Conservation (phyloP, 2,329 filamentous ascomycete species). For the Sporothrix humicola region DNA sequence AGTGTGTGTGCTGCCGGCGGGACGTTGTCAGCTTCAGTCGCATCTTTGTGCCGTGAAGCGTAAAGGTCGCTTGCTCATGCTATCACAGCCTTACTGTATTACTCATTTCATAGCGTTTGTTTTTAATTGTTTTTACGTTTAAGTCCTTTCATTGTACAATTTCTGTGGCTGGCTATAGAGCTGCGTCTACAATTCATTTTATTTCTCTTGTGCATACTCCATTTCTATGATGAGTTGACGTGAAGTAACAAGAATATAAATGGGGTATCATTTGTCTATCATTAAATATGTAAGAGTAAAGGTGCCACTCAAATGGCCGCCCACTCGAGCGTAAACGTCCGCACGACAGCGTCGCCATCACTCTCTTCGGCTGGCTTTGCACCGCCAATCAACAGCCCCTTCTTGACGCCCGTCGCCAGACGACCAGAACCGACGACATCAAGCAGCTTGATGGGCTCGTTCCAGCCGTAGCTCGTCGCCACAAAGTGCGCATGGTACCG, state of each 20-base stretch:
- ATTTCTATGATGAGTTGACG: background rate
- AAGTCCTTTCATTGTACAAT: conserved; percentile 1
- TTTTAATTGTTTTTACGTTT: background rate
- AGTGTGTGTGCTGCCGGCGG: conserved; percentile 90
- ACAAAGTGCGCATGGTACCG: conserved; percentile 96
- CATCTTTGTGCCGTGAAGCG: conserved; percentile 79
- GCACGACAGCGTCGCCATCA: conserved; percentile 48
- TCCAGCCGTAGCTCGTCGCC: conserved; percentile 82
- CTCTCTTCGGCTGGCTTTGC: conserved; percentile 36
- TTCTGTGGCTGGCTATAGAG: background rate
- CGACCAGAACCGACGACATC: conserved; percentile 86
- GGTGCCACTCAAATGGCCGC: conserved; percentile 71
- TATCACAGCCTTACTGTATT: background rate
- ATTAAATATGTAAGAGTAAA: background rate
- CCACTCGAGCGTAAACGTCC: conserved; percentile 90
- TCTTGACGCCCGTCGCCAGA: conserved; percentile 93
- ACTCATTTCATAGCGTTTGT: conserved; percentile 11
- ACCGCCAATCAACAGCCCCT: conserved; percentile 88
- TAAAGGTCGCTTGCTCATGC: background rate
- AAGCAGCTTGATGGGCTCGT: conserved; percentile 82
- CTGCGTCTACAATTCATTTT: background rate
- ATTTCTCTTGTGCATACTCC: background rate
- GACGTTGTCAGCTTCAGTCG: conserved; percentile 89
- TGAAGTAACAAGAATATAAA: background rate
- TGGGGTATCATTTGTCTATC: conserved; percentile 28